Evolutionary conservation across 2,329 filamentous ascomycete genomes (phyloP).

Genomic region (Aureobasidium sp.): DNA sequence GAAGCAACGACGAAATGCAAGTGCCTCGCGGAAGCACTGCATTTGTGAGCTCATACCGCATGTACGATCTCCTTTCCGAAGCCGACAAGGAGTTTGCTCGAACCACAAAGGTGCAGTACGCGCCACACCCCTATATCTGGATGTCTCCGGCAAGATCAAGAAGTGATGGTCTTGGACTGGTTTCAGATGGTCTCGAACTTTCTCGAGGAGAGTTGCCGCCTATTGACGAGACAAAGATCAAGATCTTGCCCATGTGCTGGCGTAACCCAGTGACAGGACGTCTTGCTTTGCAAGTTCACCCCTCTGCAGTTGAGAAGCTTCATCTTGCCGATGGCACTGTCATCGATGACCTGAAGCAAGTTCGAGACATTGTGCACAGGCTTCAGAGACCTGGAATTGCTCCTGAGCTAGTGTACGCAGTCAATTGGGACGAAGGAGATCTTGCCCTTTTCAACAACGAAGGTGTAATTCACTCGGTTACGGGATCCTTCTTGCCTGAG

Average conservation of each 20-base stretch:
- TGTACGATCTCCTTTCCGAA: conserved; percentile 60
- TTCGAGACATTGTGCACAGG: conserved; percentile 62
- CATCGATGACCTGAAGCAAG: conserved; percentile 59
- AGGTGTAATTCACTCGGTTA: conserved; percentile 66
- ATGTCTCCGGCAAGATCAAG: conserved; percentile 63
- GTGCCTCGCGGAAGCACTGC: conserved; percentile 71
- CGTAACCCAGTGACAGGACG: conserved; percentile 64
- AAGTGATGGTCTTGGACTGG: conserved; percentile 62
- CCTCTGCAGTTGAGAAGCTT: conserved; percentile 61
- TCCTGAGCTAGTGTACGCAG: conserved; percentile 60
- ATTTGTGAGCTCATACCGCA: conserved; percentile 63
- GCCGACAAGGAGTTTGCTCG: conserved; percentile 62
- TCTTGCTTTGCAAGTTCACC: conserved; percentile 66
- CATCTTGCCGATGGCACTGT: conserved; percentile 60
- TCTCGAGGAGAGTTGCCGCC: conserved; percentile 53
- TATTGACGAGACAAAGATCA: conserved; percentile 59
- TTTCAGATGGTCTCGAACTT: conserved; percentile 60
- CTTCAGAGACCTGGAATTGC: conserved; percentile 67
- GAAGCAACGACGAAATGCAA: conserved; percentile 55
- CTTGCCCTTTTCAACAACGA: conserved; percentile 73
- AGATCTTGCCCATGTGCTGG: conserved; percentile 70
- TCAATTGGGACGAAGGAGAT: conserved; percentile 72
- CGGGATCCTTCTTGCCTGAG: conserved; percentile 65
- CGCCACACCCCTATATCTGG: conserved; percentile 75
- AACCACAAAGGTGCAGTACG: conserved; percentile 64